Evolutionary conservation across 495 filamentous ascomycete genomes (phyloP).

Genomic region (Xylaria castorea): DNA sequence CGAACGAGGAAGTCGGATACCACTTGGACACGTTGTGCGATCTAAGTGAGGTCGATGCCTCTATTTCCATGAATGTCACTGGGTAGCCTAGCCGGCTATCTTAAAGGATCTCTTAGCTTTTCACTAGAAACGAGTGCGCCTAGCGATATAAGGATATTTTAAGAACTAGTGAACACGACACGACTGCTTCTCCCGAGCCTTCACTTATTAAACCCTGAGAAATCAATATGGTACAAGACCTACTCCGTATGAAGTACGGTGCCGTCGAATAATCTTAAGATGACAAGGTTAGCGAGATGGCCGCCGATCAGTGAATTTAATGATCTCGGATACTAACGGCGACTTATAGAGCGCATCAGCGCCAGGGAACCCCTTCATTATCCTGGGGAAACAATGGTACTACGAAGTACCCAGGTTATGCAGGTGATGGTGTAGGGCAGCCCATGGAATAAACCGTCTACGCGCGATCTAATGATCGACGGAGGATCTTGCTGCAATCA

Average conservation of each 20-base stretch:
- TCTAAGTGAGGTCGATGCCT: conserved; percentile 7
- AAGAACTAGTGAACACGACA: not conserved
- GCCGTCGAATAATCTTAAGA: not conserved
- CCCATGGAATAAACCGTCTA: not conserved
- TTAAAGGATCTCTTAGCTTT: not conserved
- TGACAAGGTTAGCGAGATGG: not conserved
- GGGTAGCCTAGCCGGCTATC: not conserved
- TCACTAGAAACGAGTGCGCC: not conserved
- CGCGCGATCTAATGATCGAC: conserved; percentile 12
- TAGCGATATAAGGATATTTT: not conserved
- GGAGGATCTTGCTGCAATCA: conserved; percentile 9
- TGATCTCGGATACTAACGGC: not conserved
- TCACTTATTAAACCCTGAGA: not conserved
- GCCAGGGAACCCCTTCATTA: not conserved
- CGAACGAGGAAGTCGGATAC: conserved; percentile 11
- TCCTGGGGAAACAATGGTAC: not conserved
- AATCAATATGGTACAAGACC: not conserved
- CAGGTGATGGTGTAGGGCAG: not conserved
- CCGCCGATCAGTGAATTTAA: conserved; percentile 10
- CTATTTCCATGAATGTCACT: not conserved
- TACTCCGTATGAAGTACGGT: not conserved
- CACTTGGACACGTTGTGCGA: conserved; percentile 8
- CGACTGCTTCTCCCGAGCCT: not conserved
- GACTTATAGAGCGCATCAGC: not conserved
- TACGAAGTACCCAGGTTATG: no score